Conservation (phyloP, 2,329 filamentous ascomycete genomes). For the Talaromyces piceae region DNA sequence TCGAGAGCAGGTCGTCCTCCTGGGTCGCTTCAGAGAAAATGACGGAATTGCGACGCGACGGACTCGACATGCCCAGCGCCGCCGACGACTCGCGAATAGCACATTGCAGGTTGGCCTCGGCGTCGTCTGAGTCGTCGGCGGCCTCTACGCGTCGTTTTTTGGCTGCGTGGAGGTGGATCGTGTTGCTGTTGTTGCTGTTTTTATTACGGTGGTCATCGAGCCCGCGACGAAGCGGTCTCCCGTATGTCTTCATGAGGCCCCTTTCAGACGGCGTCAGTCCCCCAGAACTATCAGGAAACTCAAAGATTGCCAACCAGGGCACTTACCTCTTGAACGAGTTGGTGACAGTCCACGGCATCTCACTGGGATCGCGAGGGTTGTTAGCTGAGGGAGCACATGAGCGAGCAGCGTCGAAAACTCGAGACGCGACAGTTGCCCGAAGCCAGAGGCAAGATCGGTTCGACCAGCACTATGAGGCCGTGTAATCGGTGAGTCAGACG, state of each 20-base stretch:
- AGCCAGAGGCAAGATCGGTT: no score
- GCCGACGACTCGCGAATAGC: slow-evolving; percentile 43
- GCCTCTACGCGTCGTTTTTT: slow-evolving; percentile 40
- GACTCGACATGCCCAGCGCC: slow-evolving; percentile 36
- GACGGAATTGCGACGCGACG: slow-evolving; percentile 40
- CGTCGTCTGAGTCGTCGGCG: slow-evolving; percentile 31
- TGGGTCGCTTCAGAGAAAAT: slow-evolving; percentile 36
- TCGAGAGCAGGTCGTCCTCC: slow-evolving; percentile 40
- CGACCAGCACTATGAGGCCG: no score
- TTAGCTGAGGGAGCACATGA: background rate
- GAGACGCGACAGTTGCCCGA: background rate
- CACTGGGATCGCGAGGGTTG: slow-evolving; percentile 16
- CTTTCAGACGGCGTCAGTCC: slow-evolving; percentile 20
- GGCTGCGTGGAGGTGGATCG: slow-evolving; percentile 33
- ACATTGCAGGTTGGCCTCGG: slow-evolving; percentile 40
- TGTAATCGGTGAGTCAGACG: background rate
- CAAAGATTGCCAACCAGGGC: background rate
- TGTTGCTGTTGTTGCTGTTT: slow-evolving; percentile 31
- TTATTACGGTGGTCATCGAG: no score
- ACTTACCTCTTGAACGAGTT: slow-evolving; percentile 44
- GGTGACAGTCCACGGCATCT: slow-evolving; percentile 45
- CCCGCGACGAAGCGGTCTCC: slow-evolving; percentile 40
- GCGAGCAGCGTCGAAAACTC: background rate
- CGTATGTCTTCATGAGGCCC: slow-evolving; percentile 45
- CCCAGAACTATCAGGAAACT: no score